Conservation (phyloP, 2,329 filamentous ascomycete species). For the Ophiostoma australiae region DNA sequence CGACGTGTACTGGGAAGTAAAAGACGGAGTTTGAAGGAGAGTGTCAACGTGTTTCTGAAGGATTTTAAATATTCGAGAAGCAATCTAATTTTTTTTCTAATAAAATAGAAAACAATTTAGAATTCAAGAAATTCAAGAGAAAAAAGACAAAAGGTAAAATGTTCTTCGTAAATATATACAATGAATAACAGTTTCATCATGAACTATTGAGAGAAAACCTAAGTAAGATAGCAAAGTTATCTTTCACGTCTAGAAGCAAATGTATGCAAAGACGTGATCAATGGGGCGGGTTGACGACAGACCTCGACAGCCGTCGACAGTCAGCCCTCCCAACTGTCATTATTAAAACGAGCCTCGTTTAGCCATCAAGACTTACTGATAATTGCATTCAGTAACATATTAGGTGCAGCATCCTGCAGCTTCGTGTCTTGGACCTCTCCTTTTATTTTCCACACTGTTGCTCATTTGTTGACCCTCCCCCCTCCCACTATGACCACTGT, state of each 20-base stretch:
- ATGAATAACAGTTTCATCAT: not conserved
- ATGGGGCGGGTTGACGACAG: constrained; percentile 8
- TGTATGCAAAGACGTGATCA: constrained; percentile 19
- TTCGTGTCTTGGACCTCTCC: not conserved
- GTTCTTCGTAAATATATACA: not conserved
- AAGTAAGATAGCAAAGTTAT: not conserved
- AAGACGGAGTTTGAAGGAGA: not conserved
- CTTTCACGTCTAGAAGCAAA: not conserved
- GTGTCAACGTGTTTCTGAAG: not conserved
- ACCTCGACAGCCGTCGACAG: not conserved
- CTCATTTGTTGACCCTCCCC: not conserved
- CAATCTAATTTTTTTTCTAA: no score
- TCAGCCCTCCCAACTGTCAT: not conserved
- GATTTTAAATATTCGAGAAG: not conserved
- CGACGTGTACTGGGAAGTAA: not conserved
- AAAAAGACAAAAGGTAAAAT: not conserved
- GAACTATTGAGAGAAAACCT: not conserved
- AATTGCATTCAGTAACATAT: not conserved
- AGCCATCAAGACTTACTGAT: not conserved
- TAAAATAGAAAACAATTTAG: no score
- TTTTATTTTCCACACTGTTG: not conserved
- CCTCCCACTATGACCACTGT: not conserved
- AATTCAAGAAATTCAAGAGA: not conserved
- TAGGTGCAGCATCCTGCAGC: not conserved
- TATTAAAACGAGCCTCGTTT: not conserved